A percentile compares a stretch with the other conserved stretches of the same genome.
Conservation (phyloP, 805 yeast genomes). For the Teunomyces lycoperdinae region DNA sequence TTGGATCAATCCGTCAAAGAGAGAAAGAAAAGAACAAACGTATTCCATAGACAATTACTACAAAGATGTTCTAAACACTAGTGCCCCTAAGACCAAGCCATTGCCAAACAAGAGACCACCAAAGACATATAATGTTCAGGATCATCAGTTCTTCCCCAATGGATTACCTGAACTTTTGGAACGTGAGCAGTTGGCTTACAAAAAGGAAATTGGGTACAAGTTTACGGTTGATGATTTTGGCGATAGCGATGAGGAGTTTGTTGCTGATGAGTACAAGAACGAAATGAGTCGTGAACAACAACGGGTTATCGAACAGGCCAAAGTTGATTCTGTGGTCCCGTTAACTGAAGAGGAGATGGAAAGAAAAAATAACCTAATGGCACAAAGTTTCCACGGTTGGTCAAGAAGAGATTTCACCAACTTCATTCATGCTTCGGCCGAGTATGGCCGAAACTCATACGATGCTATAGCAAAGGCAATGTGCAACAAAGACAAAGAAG, state of each 20-base stretch:
- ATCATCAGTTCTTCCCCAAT: constrained; percentile 69
- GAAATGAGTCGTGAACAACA: constrained; percentile 34
- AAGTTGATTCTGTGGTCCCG: constrained; percentile 54
- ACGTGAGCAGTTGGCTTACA: constrained; percentile 63
- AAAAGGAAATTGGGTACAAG: constrained; percentile 55
- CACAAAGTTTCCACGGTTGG: constrained; percentile 65
- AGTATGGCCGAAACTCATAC: constrained; percentile 55
- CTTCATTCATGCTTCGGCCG: constrained; percentile 67
- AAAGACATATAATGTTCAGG: constrained; percentile 60
- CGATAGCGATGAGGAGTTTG: constrained; percentile 49
- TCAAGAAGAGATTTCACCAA: constrained; percentile 71
- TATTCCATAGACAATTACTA: constrained; percentile 76
- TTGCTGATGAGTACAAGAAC: constrained; percentile 46
- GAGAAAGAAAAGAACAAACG: constrained; percentile 76
- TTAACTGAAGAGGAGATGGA: constrained; percentile 61
- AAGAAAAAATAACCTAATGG: constrained; percentile 51
- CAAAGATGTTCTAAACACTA: constrained; percentile 56
- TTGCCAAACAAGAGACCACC: constrained; percentile 48
- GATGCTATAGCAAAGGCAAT: constrained; percentile 51
- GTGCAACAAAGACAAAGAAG: constrained; percentile 55
- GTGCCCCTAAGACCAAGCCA: constrained; percentile 20
- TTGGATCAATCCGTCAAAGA: constrained; percentile 74
- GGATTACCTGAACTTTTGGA: constrained; percentile 52
- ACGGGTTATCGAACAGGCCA: constrained; percentile 48
- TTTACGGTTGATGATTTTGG: constrained; percentile 61